A percentile compares a stretch with the other conserved stretches of the same genome.
Conservation (phyloP, 148 eudicot genomes). For the Heliosperma pusillum region DNA sequence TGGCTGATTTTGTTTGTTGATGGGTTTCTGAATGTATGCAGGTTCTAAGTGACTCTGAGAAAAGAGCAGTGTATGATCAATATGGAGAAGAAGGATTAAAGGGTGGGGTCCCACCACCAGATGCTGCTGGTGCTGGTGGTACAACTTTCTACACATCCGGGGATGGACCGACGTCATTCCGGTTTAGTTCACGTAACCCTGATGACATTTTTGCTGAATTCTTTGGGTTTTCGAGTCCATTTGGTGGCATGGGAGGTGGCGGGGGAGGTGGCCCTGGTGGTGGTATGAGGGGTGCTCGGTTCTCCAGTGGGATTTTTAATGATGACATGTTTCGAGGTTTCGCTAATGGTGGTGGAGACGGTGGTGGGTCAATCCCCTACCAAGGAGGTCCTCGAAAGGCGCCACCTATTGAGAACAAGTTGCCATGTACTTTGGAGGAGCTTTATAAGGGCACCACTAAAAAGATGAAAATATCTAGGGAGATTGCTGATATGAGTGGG, state of each 20-base stretch:
- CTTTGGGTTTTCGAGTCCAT: slow-evolving; percentile 57
- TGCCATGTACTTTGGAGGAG: slow-evolving; percentile 34
- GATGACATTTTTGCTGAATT: slow-evolving; percentile 72
- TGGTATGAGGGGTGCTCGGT: slow-evolving; percentile 35
- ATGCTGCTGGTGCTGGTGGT: slow-evolving; percentile 44
- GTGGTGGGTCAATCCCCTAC: slow-evolving; percentile 36
- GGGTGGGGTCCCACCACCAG: slow-evolving; percentile 63
- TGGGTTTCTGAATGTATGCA: slow-evolving; percentile 14
- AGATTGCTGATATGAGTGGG: slow-evolving; percentile 37
- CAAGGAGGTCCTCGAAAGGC: slow-evolving; percentile 37
- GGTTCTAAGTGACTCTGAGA: slow-evolving; percentile 76
- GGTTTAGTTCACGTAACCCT: slow-evolving; percentile 54
- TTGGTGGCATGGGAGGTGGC: slow-evolving; percentile 39
- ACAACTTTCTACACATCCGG: slow-evolving; percentile 51
- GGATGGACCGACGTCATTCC: slow-evolving; percentile 47
- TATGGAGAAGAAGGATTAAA: slow-evolving; percentile 77
- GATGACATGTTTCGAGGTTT: slow-evolving; percentile 42
- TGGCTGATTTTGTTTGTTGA: no score
- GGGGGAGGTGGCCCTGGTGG: slow-evolving; percentile 37
- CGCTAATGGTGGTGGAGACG: slow-evolving; percentile 36
- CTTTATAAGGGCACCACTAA: slow-evolving; percentile 29
- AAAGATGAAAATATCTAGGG: slow-evolving; percentile 34
- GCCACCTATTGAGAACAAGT: slow-evolving; percentile 28
- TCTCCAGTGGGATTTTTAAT: slow-evolving; percentile 38
- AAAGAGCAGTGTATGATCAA: slow-evolving; percentile 66